Evolutionary conservation across 345 rosid genomes (phyloP).

Genomic region (Gossypium ekmanianum): DNA sequence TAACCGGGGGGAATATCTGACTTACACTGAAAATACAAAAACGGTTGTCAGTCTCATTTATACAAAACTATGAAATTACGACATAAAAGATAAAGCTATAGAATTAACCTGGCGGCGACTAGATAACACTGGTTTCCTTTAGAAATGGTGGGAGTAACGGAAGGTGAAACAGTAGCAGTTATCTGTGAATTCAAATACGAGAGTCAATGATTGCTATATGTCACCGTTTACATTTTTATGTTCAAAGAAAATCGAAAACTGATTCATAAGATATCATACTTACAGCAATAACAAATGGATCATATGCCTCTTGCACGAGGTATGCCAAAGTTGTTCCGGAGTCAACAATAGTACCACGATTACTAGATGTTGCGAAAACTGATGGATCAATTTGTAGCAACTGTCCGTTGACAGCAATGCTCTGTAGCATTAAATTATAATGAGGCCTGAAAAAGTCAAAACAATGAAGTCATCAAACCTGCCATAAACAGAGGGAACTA

Average conservation of each 20-base stretch:
- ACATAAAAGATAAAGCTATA: slow-evolving; percentile 20
- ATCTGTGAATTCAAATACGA: slow-evolving; percentile 41
- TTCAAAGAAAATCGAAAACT: slow-evolving; percentile 12
- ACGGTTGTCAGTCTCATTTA: slow-evolving; percentile 12
- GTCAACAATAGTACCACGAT: slow-evolving; percentile 87
- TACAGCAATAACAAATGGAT: slow-evolving; percentile 78
- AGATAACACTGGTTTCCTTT: slow-evolving; percentile 80
- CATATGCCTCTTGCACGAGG: slow-evolving; percentile 77
- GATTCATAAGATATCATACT: slow-evolving; percentile 37
- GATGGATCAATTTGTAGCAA: slow-evolving; percentile 58
- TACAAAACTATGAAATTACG: background rate
- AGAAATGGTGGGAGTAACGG: slow-evolving; percentile 53
- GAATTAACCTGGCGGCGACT: slow-evolving; percentile 62
- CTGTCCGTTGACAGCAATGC: slow-evolving; percentile 73
- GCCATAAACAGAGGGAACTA: background rate
- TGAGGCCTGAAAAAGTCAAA: slow-evolving; percentile 71
- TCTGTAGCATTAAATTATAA: slow-evolving; percentile 80
- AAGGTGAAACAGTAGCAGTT: slow-evolving; percentile 53
- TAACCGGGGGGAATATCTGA: slow-evolving; percentile 68
- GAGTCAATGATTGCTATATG: slow-evolving; percentile 2
- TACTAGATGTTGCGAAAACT: slow-evolving; percentile 61
- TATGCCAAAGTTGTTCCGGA: slow-evolving; percentile 98
- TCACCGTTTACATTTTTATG: slow-evolving; percentile 1
- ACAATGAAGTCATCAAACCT: slow-evolving; percentile 21
- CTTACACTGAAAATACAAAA: slow-evolving; percentile 40